Evolutionary conservation across 495 filamentous ascomycete genomes (phyloP), one percentile per base, ranked within the genome.

Genomic region (Penicillium argentinense): DNA sequence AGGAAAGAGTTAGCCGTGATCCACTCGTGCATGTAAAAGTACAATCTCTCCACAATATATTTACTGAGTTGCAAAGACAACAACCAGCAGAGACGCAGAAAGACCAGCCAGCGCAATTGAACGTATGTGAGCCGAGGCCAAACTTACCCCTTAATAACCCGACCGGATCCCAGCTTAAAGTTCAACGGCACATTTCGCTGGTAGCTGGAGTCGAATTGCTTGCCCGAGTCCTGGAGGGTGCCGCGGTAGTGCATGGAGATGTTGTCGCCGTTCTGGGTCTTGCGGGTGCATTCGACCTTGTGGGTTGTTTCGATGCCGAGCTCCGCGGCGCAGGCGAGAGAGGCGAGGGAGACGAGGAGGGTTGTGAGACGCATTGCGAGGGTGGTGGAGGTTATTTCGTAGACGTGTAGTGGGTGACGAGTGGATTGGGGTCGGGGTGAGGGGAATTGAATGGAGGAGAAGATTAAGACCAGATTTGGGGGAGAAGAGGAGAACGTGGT

Each of bases 191-290:
- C 52, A 22, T 81, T 78, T 39, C 90, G 83, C 54, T 89, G 79
- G 68, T 92, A 95, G 55, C 70, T 79, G 19, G 73, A 60, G 47
- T 83, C 80, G 56, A 83, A 83, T 46, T 81, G 58, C n/a, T 60
- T 63, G 39, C 78, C 76, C 42, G 68, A 63, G 16, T 60, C 41
- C 19, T 62, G 75, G 18, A 96, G 77, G 0, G 85, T 93, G 46
- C 92, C 92, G 25, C 80, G 77, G 72, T 97, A 97, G 74, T 97
- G 87, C 48, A 97, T 89, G 26, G 74, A 69, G 54, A 97, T 85
- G 36, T 65, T 81, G 69, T 96, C 90, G 59, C 90, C 90, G 28
- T 75, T 79, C 53, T 81, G 54, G 23, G 89, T 85, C 65, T 87
- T 89, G 61, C 89, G 87, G 21, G 69, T 73, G 69, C 86, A 89